Evolutionary conservation across 805 yeast species (phyloP).

Genomic region (Cyberlindnera mrakii): DNA sequence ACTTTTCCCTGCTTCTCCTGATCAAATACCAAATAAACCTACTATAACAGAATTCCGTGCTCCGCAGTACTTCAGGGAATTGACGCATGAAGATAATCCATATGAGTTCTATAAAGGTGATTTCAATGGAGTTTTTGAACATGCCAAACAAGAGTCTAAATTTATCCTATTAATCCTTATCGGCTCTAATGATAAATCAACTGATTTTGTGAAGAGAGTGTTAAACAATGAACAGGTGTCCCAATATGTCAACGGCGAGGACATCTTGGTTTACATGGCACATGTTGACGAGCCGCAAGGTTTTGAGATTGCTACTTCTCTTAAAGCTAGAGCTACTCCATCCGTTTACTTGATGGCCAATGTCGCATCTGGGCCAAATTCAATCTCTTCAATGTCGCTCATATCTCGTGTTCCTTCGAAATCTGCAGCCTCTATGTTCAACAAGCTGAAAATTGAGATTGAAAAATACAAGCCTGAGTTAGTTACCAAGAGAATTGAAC

Average conservation of each 20-base stretch:
- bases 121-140: slow-evolving; percentile 18
- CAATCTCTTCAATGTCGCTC: slow-evolving; percentile 29
- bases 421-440: slow-evolving; percentile 28
- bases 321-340: slow-evolving; percentile 50
- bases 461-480: slow-evolving; percentile 60
- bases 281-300: slow-evolving; percentile 60
- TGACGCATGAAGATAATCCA: slow-evolving; percentile 13
- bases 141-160: slow-evolving; percentile 15
- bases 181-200: slow-evolving; percentile 24
- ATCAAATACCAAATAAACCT: slow-evolving; percentile 28
- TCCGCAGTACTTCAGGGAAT: slow-evolving; percentile 4
- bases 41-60: slow-evolving; percentile 12
- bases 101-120: slow-evolving; percentile 13
- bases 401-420: slow-evolving; percentile 25
- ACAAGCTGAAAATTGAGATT: slow-evolving; percentile 35
- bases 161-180: slow-evolving; percentile 17
- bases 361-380: slow-evolving; percentile 42
- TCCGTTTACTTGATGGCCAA: slow-evolving; percentile 46
- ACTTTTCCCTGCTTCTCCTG: slow-evolving; percentile 30
- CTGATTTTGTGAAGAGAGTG: slow-evolving; percentile 36
- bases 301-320: slow-evolving; percentile 53
- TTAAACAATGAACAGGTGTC: slow-evolving; percentile 41
- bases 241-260: slow-evolving; percentile 31
- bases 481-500: slow-evolving; percentile 51
- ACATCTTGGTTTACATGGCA: slow-evolving; percentile 58